phyloP scores from a whole-genome alignment of 179 eudicot genomes.

The Spinacia oleracea region DNA sequence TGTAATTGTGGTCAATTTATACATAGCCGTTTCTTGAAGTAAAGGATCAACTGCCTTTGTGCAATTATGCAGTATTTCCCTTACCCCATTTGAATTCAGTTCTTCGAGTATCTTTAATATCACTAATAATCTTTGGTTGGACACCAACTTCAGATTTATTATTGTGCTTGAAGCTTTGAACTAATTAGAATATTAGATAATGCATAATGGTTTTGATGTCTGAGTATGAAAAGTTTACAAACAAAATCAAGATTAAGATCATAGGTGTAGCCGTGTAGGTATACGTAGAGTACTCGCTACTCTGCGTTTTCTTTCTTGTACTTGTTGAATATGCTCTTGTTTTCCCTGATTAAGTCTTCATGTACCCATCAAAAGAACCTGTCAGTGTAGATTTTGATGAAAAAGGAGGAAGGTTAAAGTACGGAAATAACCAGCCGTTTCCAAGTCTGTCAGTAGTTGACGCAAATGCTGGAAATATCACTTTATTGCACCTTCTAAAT shows the following conservation, averaged over 20 bases:
- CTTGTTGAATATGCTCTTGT: neutral
- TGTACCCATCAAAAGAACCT: neutral
- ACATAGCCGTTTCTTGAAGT: neutral
- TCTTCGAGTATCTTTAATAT: neutral
- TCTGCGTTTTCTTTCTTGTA: neutral
- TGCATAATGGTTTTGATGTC: neutral
- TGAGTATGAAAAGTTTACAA: neutral
- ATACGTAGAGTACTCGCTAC: neutral
- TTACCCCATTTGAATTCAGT: neutral
- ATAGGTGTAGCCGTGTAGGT: neutral
- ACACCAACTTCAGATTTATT: neutral
- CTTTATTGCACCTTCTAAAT: neutral
- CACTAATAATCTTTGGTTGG: neutral
- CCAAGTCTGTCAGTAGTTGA: neutral
- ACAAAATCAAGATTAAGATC: neutral
- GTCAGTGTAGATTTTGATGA: neutral
- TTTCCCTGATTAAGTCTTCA: neutral
- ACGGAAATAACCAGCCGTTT: neutral
- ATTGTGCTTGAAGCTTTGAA: neutral
- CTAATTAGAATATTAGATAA: neutral
- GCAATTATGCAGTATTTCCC: neutral
- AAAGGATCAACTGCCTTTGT: neutral
- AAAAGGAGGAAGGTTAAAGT: neutral
- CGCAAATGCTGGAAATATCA: neutral
- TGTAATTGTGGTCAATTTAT: neutral